These are phyloP conservation scores for Chaetomiaceae sp. DNA, from an alignment of 2,329 filamentous ascomycete species.

Conservation along the genomic window DNA sequence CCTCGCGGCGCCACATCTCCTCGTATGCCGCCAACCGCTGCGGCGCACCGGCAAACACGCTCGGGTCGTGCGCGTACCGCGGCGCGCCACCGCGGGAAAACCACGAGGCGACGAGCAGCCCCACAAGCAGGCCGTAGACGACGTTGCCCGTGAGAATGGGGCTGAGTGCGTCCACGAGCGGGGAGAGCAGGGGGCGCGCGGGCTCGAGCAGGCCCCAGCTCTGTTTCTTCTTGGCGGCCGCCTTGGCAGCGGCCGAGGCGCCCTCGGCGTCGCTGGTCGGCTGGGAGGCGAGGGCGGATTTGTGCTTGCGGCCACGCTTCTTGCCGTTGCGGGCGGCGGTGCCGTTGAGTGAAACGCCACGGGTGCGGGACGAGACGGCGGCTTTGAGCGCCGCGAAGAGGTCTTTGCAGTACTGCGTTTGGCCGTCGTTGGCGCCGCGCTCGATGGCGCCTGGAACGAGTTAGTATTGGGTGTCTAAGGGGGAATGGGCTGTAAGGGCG, in stretches of 20 bases:
- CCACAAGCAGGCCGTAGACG: constrained; percentile 66
- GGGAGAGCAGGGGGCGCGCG: constrained; percentile 61
- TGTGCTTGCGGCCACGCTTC: constrained; percentile 51
- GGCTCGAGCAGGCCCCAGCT: constrained; percentile 82
- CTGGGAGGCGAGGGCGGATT: constrained; percentile 39
- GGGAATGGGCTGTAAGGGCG: neutral
- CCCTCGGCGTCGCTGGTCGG: constrained; percentile 36
- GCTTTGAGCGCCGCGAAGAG: constrained; percentile 68
- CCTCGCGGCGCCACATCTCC: constrained; percentile 83
- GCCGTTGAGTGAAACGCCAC: constrained; percentile 41
- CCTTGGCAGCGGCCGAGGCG: constrained; percentile 39
- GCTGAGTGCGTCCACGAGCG: constrained; percentile 61
- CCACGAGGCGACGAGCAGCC: constrained; percentile 69
- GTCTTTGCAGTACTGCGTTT: constrained; percentile 74
- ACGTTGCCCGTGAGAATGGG: constrained; percentile 72
- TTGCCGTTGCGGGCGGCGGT: constrained; percentile 47
- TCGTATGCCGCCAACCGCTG: constrained; percentile 80
- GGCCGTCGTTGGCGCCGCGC: constrained; percentile 88
- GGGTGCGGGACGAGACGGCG: constrained; percentile 61
- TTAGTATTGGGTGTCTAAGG: constrained; percentile 1
- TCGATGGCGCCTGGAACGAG: constrained; percentile 72
- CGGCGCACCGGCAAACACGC: constrained; percentile 42
- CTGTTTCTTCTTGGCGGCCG: constrained; percentile 34
- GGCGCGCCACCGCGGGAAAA: constrained; percentile 52
- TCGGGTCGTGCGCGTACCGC: constrained; percentile 34